These are phyloP conservation scores for Globisporangium yorkense DNA, from an alignment of 352 stramenopile genomes.

Conservation along the genomic window DNA sequence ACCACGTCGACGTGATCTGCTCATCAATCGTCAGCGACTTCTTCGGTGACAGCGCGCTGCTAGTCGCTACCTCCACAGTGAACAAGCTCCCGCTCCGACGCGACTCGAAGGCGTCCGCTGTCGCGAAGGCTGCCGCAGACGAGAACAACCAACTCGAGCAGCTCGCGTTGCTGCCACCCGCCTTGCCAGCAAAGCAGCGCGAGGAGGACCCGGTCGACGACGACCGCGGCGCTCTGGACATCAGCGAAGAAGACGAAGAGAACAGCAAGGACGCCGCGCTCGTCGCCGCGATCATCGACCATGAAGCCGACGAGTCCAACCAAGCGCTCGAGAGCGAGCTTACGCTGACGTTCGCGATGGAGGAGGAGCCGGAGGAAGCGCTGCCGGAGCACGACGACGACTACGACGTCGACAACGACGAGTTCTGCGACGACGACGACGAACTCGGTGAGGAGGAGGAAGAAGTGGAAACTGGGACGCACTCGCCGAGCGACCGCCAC, in stretches of 20 bases:
- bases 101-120: neutral
- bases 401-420: neutral
- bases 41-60: constrained; percentile 13
- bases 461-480: neutral
- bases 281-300: constrained; percentile 11
- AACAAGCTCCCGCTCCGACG: neutral
- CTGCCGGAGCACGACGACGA: neutral
- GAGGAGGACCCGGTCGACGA: neutral
- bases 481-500: neutral
- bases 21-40: constrained; percentile 39
- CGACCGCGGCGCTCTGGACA: neutral
- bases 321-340: constrained; percentile 3
- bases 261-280: neutral
- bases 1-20: constrained; percentile 36
- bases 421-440: neutral
- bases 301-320: constrained; percentile 11
- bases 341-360: neutral
- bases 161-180: neutral
- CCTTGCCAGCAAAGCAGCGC: neutral
- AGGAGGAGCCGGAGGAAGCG: constrained; percentile 5
- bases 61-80: neutral
- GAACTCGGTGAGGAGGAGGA: neutral
- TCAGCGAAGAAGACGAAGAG: neutral
- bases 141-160: constrained; percentile 10
- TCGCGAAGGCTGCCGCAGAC: neutral